Evolutionary conservation across 2,329 filamentous ascomycete genomes (phyloP).

Genomic region (Fusarium sacchari): DNA sequence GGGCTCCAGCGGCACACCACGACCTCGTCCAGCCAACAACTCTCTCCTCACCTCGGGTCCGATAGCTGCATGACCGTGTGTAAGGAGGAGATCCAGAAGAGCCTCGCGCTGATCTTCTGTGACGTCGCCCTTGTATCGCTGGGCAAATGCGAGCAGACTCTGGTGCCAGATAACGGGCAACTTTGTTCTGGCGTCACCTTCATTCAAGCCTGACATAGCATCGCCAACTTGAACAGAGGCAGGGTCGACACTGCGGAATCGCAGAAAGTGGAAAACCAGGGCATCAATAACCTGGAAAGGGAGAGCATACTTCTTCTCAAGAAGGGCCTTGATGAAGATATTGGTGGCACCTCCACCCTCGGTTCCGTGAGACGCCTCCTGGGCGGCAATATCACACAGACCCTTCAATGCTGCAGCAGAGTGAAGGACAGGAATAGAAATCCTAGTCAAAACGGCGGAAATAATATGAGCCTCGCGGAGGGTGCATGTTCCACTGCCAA

Average conservation of each 20-base stretch:
- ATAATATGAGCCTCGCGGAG: constrained; percentile 93
- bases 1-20: constrained; percentile 75
- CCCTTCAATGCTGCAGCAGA: constrained; percentile 91
- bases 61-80: constrained; percentile 86
- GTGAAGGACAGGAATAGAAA: constrained; percentile 90
- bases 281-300: constrained; percentile 95
- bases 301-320: constrained; percentile 97
- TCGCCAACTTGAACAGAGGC: constrained; percentile 63
- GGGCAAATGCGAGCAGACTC: constrained; percentile 88
- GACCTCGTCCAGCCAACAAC: constrained; percentile 84
- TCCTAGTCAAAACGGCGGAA: constrained; percentile 82
- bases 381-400: constrained; percentile 92
- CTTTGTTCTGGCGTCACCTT: constrained; percentile 66
- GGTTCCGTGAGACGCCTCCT: constrained; percentile 83
- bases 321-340: constrained; percentile 89
- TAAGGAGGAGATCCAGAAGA: constrained; percentile 84
- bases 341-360: constrained; percentile 93
- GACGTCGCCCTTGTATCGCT: constrained; percentile 94
- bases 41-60: constrained; percentile 92
- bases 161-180: constrained; percentile 97
- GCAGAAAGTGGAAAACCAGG: constrained; percentile 94
- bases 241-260: constrained; percentile 79
- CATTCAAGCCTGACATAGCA: constrained; percentile 59
- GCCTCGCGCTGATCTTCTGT: constrained; percentile 95
- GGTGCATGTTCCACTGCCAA: constrained; percentile 87